These are phyloP conservation scores for Tremellales sp. DNA, from an alignment of 1,284 basidiomycete genomes.

Conservation along the genomic window DNA sequence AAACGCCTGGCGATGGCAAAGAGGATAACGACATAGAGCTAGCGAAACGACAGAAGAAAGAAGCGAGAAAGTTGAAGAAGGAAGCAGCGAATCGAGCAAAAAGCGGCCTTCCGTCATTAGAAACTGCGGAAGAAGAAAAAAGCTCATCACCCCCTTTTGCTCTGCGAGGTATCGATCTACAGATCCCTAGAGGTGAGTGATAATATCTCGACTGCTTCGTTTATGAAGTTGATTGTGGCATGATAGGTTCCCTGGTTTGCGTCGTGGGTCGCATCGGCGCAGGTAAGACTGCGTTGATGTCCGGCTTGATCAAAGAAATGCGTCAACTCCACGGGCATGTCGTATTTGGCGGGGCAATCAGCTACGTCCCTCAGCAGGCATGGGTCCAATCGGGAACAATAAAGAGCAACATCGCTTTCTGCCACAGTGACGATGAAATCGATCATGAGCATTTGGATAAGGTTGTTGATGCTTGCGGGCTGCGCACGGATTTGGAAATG, in stretches of 20 bases:
- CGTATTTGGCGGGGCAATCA: constrained; percentile 59
- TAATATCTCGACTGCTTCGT: constrained; percentile 2
- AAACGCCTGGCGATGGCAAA: constrained; percentile 11
- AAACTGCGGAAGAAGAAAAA: constrained; percentile 4
- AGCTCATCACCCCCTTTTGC: constrained; percentile 55
- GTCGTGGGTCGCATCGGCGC: constrained; percentile 39
- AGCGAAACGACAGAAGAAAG: constrained; percentile 11
- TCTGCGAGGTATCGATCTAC: constrained; percentile 57
- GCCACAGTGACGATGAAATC: constrained; percentile 6
- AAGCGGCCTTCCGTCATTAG: constrained; percentile 3
- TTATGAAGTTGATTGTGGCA: not conserved
- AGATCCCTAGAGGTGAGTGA: constrained; percentile 51
- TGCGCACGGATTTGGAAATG: constrained; percentile 4
- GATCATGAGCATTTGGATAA: not conserved
- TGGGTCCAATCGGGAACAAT: constrained; percentile 69
- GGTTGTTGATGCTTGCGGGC: constrained; percentile 7
- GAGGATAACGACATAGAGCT: constrained; percentile 8
- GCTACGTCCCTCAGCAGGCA: constrained; percentile 64
- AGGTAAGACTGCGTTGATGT: constrained; percentile 56
- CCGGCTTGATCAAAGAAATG: constrained; percentile 73
- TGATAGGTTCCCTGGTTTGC: constrained; percentile 28
- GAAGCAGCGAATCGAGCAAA: constrained; percentile 2
- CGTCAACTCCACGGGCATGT: constrained; percentile 59
- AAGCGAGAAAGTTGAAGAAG: constrained; percentile 11
- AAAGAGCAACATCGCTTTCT: constrained; percentile 46